Evolutionary conservation across 202 grass and related monocot species (phyloP).

Genomic region (Zoysia matrella): DNA sequence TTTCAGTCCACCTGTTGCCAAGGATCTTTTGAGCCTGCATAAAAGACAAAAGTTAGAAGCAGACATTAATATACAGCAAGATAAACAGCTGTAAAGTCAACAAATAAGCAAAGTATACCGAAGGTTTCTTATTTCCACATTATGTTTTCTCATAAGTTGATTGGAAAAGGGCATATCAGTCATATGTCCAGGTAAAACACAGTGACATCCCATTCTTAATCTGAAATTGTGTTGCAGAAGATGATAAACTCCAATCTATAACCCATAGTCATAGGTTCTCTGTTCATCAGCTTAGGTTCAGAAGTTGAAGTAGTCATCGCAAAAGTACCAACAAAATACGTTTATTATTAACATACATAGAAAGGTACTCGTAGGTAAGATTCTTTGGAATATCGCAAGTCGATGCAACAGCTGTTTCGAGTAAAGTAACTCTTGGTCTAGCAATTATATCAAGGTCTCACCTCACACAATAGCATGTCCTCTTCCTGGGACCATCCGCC

Average conservation of each 20-base stretch:
- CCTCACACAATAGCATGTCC: conserved; percentile 92
- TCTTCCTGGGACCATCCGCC: conserved; percentile 95
- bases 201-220: conserved; percentile 19
- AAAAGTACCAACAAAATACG: not conserved
- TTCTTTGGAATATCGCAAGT: not conserved
- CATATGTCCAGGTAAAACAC: conserved; percentile 7
- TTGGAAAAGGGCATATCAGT: not conserved
- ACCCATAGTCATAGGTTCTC: not conserved
- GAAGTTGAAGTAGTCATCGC: not conserved
- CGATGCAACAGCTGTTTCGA: conserved; percentile 11
- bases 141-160: not conserved
- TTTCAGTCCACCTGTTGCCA: conserved; percentile 98
- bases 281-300: not conserved
- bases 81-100: not conserved
- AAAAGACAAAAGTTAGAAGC: conserved; percentile 43
- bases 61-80: conserved; percentile 35
- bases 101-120: not conserved
- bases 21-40: conserved; percentile 89
- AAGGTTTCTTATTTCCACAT: conserved; percentile 19
- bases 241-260: conserved; percentile 15
- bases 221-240: not conserved
- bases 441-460: conserved; percentile 57
- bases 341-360: not conserved
- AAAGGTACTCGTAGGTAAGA: not conserved
- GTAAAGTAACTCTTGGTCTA: not conserved